These are phyloP conservation scores for Chaetomium sp. DNA, from an alignment of 2,329 filamentous ascomycete species.

Conservation along the genomic window DNA sequence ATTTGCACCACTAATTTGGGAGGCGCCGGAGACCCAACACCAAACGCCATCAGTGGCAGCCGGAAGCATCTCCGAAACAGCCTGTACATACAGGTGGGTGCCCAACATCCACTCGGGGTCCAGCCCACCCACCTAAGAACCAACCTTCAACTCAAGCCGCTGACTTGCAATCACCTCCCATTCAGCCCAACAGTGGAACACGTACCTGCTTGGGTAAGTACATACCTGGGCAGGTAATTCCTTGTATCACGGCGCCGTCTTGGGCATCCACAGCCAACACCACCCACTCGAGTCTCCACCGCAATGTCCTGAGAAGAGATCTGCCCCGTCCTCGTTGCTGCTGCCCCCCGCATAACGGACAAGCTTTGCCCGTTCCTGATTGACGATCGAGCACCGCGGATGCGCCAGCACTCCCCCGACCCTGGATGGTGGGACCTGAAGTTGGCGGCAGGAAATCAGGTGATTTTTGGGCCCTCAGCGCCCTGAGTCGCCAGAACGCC, in stretches of 20 bases:
- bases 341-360: neutral
- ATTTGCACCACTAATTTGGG: slow-evolving; percentile 21
- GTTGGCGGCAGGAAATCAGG: slow-evolving; percentile 17
- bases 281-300: neutral
- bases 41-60: neutral
- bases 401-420: slow-evolving; percentile 20
- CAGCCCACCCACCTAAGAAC: neutral
- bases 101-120: slow-evolving; percentile 2
- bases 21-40: slow-evolving; percentile 11
- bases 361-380: neutral
- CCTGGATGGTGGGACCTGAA: slow-evolving; percentile 19
- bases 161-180: neutral
- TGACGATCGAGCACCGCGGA: slow-evolving; percentile 17
- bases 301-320: neutral
- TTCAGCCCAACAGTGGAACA: neutral
- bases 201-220: neutral
- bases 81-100: slow-evolving; percentile 5
- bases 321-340: neutral
- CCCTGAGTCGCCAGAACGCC: neutral
- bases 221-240: too few species aligned
- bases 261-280: too few species aligned
- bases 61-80: slow-evolving; percentile 9
- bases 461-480: slow-evolving; percentile 14
- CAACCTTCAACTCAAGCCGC: neutral
- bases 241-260: too few species aligned